Conservation (phyloP, 306 rosid genomes). For the Begonia loranthoides region DNA sequence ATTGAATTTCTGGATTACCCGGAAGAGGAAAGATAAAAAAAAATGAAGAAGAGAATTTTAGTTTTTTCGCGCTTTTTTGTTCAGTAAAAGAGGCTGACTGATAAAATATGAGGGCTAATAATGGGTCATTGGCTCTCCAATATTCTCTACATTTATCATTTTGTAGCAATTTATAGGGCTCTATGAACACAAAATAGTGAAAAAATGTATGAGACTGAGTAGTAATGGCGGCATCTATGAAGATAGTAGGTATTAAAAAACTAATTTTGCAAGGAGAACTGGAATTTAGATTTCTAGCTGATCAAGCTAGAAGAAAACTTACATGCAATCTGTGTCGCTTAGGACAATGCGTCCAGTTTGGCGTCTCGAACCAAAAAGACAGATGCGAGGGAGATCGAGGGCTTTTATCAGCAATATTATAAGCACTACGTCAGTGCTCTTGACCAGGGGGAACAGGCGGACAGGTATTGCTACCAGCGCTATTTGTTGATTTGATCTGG, state of each 20-base stretch:
- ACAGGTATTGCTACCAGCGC: conserved; percentile 30
- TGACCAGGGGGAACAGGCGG: conserved; percentile 86
- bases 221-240: too few relatives aligned
- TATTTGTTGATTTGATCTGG: background rate
- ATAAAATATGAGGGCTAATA: too few relatives aligned
- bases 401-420: conserved; percentile 89
- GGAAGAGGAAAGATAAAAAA: too few relatives aligned
- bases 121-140: too few relatives aligned
- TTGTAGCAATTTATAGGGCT: too few relatives aligned
- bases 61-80: too few relatives aligned
- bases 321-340: conserved; percentile 6
- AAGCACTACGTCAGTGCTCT: conserved; percentile 78
- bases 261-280: background rate
- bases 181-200: too few relatives aligned
- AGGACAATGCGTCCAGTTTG: conserved; percentile 82
- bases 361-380: conserved; percentile 65
- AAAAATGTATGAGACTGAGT: too few relatives aligned
- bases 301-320: background rate
- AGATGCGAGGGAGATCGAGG: conserved; percentile 87
- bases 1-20: too few relatives aligned
- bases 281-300: background rate
- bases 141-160: too few relatives aligned
- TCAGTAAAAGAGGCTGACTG: too few relatives aligned
- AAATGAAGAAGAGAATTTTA: too few relatives aligned
- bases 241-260: background rate